phyloP scores from a whole-genome alignment of 2,329 filamentous ascomycete genomes.

The Penicillium glabrum region DNA sequence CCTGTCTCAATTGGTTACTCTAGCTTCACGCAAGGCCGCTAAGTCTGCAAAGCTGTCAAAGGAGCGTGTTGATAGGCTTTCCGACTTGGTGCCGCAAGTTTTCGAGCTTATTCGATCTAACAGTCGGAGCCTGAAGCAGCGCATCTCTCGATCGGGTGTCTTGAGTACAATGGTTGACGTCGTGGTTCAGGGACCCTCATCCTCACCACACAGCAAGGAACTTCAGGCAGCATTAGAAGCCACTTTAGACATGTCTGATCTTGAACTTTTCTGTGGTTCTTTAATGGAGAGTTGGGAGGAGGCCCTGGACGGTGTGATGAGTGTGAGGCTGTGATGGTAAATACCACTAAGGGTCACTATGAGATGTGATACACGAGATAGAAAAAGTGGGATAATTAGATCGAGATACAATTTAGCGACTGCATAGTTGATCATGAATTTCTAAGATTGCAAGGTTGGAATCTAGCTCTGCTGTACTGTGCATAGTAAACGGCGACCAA shows the following conservation, averaged over 20 bases:
- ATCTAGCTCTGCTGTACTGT: background rate
- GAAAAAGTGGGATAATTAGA: background rate
- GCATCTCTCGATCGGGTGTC: slow-evolving; percentile 40
- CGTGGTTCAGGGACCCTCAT: slow-evolving; percentile 29
- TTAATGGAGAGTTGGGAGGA: slow-evolving; percentile 51
- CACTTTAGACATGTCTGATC: slow-evolving; percentile 35
- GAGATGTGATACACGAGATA: background rate
- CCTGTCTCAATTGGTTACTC: slow-evolving; percentile 32
- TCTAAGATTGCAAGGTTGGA: background rate
- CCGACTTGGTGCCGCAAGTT: slow-evolving; percentile 24
- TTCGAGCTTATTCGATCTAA: slow-evolving; percentile 37
- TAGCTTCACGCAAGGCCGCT: slow-evolving; percentile 31
- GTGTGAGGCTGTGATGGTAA: slow-evolving; percentile 26
- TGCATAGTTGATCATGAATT: background rate
- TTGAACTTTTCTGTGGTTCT: slow-evolving; percentile 46
- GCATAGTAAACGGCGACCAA: background rate
- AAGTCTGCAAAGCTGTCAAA: slow-evolving; percentile 35
- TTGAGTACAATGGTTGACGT: slow-evolving; percentile 44
- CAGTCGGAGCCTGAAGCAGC: slow-evolving; percentile 37
- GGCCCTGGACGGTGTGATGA: slow-evolving; percentile 41
- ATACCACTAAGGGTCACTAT: background rate
- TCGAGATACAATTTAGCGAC: background rate
- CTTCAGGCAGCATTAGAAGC: slow-evolving; percentile 35
- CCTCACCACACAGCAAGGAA: slow-evolving; percentile 22
- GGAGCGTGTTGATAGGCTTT: slow-evolving; percentile 33